Evolutionary conservation across 345 rosid genomes (phyloP), one percentile per base, ranked within the genome.

Genomic region (Rhodamnia rubescens): DNA sequence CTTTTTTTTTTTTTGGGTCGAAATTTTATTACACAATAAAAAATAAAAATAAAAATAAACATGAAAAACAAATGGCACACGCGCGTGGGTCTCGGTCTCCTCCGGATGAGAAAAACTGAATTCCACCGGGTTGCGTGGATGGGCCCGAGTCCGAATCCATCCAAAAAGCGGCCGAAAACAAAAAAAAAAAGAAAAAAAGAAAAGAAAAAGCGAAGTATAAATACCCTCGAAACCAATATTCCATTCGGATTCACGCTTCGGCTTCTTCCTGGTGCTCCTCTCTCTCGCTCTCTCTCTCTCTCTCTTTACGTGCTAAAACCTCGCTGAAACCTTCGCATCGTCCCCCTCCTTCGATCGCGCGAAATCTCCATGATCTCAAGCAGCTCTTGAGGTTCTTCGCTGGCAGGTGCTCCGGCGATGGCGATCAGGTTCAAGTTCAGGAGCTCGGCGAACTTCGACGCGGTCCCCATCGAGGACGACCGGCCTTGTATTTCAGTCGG

Each of bases 401-500:
- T n/a, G 4, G 53, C 54, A 22, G 42, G 53, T 59, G 87, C 32
- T 49, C 51, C 81, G 29, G 83, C 87, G 44, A 85, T 85, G 87
- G n/a, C 81, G 57, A 82, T 85, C 87, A 24, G 49, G 84, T 85
- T 85, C 87, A 85, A 85, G 78, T 85, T 85, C 82, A 24, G 87
- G 52, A 85, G 87, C 87, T 52, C 87, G 15, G 40, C 49, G 81
- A 59, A 57, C 21, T 85, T 81, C 84, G 87, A 85, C 47, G 24
- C 81, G 11, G 29, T 85, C 81, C 61, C 51, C 84, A 40, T 85
- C 56, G 84, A 50, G 9, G 78, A 52, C 47, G 80, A 16, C 84
- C 84, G 53, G 57, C 36, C 42, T 61, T 55, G 58, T 40, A 36
- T 85, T 58, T 81, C 87, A 32, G 87, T 82, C 49, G 84, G 81